Conservation (phyloP, 148 eudicot genomes). For the Camellia lanceoleosa region DNA sequence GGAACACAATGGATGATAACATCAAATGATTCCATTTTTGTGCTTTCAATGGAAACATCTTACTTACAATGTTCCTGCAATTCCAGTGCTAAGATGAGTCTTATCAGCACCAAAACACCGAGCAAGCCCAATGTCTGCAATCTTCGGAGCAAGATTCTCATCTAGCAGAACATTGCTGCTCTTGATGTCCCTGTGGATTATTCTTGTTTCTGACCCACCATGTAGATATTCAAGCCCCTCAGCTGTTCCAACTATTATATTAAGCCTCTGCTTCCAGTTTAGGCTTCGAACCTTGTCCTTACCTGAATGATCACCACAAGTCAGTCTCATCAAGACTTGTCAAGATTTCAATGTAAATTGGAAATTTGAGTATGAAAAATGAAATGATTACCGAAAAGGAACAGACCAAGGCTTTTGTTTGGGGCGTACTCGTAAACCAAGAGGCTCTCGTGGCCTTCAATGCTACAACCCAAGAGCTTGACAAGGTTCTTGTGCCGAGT, state of each 20-base stretch:
- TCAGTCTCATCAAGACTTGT: background rate
- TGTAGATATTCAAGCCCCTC: constrained; percentile 77
- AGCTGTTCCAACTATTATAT: constrained; percentile 63
- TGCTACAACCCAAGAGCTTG: constrained; percentile 67
- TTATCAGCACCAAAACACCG: constrained; percentile 59
- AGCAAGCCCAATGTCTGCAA: constrained; percentile 81
- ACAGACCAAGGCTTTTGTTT: constrained; percentile 61
- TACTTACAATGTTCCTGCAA: constrained; percentile 62
- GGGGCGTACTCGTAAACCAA: constrained; percentile 69
- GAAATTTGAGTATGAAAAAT: background rate
- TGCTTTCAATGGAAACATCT: background rate
- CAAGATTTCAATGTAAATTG: background rate
- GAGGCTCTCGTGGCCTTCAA: constrained; percentile 71
- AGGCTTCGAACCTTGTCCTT: constrained; percentile 27
- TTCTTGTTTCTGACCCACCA: constrained; percentile 47
- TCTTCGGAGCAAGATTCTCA: constrained; percentile 53
- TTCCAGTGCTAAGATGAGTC: constrained; percentile 61
- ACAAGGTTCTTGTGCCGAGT: constrained; percentile 76
- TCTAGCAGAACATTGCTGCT: constrained; percentile 75
- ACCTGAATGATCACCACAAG: constrained; percentile 25
- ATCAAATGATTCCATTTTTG: too few species aligned
- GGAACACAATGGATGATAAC: too few species aligned
- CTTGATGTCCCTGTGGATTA: constrained; percentile 81
- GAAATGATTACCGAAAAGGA: constrained; percentile 51
- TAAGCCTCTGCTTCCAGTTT: constrained; percentile 48